Conservation (phyloP, 148 eudicot genomes). For the Amaranthus palmeri region DNA sequence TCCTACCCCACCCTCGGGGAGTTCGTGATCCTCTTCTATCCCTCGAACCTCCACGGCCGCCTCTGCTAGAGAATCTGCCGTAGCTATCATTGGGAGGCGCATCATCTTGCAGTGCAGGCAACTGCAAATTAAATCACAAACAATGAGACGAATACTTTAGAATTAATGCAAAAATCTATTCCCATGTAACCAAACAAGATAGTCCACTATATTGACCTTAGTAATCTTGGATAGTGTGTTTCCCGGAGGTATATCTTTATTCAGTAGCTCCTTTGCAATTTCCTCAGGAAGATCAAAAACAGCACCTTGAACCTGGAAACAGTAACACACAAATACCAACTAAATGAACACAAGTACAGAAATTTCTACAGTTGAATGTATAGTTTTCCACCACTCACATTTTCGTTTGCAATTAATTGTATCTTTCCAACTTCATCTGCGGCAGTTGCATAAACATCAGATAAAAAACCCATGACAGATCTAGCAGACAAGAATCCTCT, state of each 20-base stretch:
- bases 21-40: slow-evolving; percentile 36
- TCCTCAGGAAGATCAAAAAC: slow-evolving; percentile 99
- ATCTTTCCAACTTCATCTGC: slow-evolving; percentile 95
- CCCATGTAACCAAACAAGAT: too few species aligned
- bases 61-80: slow-evolving; percentile 72
- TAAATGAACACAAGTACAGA: neutral
- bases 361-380: neutral
- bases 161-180: neutral
- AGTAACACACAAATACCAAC: slow-evolving; percentile 10
- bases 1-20: slow-evolving; percentile 55
- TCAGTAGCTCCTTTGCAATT: slow-evolving; percentile 71
- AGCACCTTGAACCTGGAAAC: slow-evolving; percentile 78
- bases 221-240: slow-evolving; percentile 69
- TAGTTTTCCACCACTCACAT: slow-evolving; percentile 32
- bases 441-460: slow-evolving; percentile 78
- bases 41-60: slow-evolving; percentile 49
- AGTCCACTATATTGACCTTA: slow-evolving; percentile 39
- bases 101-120: slow-evolving; percentile 95
- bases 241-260: slow-evolving; percentile 74
- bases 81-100: slow-evolving; percentile 75
- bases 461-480: slow-evolving; percentile 82
- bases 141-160: neutral
- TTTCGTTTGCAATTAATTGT: slow-evolving; percentile 76
- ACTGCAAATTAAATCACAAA: slow-evolving; percentile 40
- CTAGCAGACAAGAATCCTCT: slow-evolving; percentile 87